Evolutionary conservation across 2,329 filamentous ascomycete genomes (phyloP), one percentile per base, ranked within the genome.

Genomic region (Claviceps fusiformis): DNA sequence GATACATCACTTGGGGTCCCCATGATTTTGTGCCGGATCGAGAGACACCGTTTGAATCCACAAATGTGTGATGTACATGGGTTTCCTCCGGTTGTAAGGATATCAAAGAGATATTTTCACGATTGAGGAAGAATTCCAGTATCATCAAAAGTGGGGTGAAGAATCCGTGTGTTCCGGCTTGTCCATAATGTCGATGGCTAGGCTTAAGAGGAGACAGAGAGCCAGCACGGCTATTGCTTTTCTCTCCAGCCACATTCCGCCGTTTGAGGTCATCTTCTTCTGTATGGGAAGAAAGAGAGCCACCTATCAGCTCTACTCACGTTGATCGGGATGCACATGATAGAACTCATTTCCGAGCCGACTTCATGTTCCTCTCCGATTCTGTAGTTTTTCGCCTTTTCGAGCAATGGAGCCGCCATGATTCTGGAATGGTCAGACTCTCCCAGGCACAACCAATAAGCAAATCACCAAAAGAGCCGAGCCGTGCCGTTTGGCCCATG

Each of bases 11-110:
- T 79, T 37, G 87, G 67, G 2, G 79, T 85, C 4, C 85, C 83
- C 0, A 81, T 83, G 31, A 89, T 80, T 31, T 83, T 76, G 58
- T 80, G 77, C 57, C 80, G 77, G 43, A 89, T 83, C 47, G 83
- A 86, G 29, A 60, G 80, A 86, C 5, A 86, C 85, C 13, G 83
- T 81, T 56, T 82, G 78, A 39, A 82, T 81, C 71, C 85, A 89
- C 3, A 77, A 75, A 58, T 86, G 78, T 0, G 85, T 82, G 55
- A 89, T 79, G 62, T 83, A 90, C 0, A 85, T 84, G 3, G 86
- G 83, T 3, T 68, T 56, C 89, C 85, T 50, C 89, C 82, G 37
- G 75, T 72, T 1, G 82, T 80, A 5, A 90, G 68, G 0, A 77
- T 70, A 35, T 82, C 77, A 56, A 89, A 85, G 1, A 8, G 10